Evolutionary conservation across 306 rosid species (phyloP).

Genomic region (Medicago ruthenica): DNA sequence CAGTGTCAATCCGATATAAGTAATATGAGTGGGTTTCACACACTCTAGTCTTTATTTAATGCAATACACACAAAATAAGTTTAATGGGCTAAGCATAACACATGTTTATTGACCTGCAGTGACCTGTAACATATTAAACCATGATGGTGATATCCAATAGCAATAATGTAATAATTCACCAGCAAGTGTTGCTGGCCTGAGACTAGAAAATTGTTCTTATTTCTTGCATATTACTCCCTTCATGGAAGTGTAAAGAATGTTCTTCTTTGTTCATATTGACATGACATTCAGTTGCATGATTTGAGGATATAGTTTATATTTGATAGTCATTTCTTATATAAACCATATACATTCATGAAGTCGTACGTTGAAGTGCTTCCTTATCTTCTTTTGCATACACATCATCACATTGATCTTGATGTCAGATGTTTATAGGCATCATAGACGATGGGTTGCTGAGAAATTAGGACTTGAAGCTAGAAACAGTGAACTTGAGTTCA

Average conservation of each 20-base stretch:
- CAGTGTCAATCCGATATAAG: background rate
- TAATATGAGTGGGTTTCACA: background rate
- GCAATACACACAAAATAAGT: background rate
- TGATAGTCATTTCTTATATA: conserved; percentile 19
- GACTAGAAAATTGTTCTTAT: background rate
- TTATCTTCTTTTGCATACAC: conserved; percentile 11
- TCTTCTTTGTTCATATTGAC: conserved; percentile 25
- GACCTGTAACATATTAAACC: background rate
- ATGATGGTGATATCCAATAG: background rate
- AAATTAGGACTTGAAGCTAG: conserved; percentile 72
- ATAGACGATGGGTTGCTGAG: conserved; percentile 94
- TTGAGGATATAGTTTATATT: conserved; percentile 12
- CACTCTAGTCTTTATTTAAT: background rate
- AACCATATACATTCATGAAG: background rate
- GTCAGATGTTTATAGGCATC: conserved; percentile 87
- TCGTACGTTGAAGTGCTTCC: conserved; percentile 17
- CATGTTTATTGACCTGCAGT: background rate
- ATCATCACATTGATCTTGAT: conserved; percentile 52
- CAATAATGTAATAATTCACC: background rate
- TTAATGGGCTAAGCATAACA: background rate
- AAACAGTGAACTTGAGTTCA: conserved; percentile 73
- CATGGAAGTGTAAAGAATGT: background rate
- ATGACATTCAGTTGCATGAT: conserved; percentile 10
- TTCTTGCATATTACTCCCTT: background rate
- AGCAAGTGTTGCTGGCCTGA: background rate